Conservation (phyloP, 495 filamentous ascomycete genomes). For the Cenococcum geophilum region DNA sequence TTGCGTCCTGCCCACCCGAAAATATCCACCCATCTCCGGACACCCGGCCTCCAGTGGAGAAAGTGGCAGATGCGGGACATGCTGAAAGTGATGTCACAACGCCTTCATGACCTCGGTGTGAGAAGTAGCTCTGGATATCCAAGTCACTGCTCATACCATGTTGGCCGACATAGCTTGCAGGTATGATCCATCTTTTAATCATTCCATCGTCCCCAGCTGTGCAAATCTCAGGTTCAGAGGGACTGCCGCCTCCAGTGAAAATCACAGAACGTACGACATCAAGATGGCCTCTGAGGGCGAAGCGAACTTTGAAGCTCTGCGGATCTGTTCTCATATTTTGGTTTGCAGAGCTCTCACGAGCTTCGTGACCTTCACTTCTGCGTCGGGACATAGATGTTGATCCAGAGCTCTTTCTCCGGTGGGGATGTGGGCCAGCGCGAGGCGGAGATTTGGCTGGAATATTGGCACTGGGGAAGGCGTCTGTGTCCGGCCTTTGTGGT, state of each 20-base stretch:
- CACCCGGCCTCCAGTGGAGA: constrained; percentile 78
- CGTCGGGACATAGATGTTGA: constrained; percentile 50
- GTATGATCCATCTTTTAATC: constrained; percentile 95
- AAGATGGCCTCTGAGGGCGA: constrained; percentile 84
- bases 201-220: constrained; percentile 93
- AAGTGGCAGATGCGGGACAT: constrained; percentile 75
- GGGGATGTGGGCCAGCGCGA: constrained; percentile 56
- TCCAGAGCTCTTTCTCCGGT: constrained; percentile 72
- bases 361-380: constrained; percentile 52
- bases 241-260: constrained; percentile 92
- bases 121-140: constrained; percentile 88
- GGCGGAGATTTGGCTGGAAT: constrained; percentile 70
- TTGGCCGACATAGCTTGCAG: constrained; percentile 58
- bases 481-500: constrained; percentile 68
- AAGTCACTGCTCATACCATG: constrained; percentile 58
- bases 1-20: constrained; percentile 90
- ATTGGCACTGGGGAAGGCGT: constrained; percentile 76
- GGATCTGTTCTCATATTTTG: constrained; percentile 51
- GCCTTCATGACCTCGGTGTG: constrained; percentile 85
- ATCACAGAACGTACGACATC: constrained; percentile 90
- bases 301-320: constrained; percentile 80
- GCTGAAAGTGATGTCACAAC: constrained; percentile 83
- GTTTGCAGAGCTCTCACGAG: constrained; percentile 38
- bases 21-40: constrained; percentile 95
- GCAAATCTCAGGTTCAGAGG: constrained; percentile 91